Base-by-base conservation (phyloP, 2,329 filamentous ascomycete species). In the Pezizomycotina sp. region DNA sequence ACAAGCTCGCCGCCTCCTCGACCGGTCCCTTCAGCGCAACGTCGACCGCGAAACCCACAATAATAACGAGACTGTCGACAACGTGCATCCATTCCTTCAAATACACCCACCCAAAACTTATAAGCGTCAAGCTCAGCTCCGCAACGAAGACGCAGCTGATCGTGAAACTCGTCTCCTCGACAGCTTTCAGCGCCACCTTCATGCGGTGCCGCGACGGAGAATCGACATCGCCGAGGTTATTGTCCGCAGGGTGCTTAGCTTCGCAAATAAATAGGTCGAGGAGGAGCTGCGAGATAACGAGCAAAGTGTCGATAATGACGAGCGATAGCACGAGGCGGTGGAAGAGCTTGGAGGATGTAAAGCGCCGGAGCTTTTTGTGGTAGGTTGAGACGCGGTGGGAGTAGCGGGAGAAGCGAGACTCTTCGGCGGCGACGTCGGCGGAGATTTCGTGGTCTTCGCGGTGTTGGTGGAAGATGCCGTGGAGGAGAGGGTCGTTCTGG, bases 261-360 rank as follows among this genome's bases (percentile, higher is more conserved):
- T 43, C 36, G 20, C 40, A 43, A 8, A 43, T 33, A 21, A 39
- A 39, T 16, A 36, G 28, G 14, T 38, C 36, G 3, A 43, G 23
- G 7, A 38, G 31, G 15, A 39, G 39, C 10, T 38, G 27, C 8
- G 40, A 31, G 14, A 36, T 12, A 15, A 43, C 35, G 12, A 38
- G 25, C 3, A 43, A 10, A 9, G 40, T 43, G 20, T 43, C 40
- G 9, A 43, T 27, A 12, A 43, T 29, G n/a, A 43, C 38, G 8
- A 43, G 32, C n/a, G 34, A 6, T 6, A 43, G 20, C 9, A 43
- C 32, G 5, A 28, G 31, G 6, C 36, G 31, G 21, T 39, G 40
- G 24, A 26, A 43, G 10, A 38, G n/a, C n/a, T n/a, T n/a, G n/a
- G n/a, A n/a, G n/a, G n/a, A n/a, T n/a, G n/a, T n/a, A n/a, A n/a